These are phyloP conservation scores for Barnettozyma pratensis DNA, from an alignment of 805 yeast genomes.

Conservation along the genomic window DNA sequence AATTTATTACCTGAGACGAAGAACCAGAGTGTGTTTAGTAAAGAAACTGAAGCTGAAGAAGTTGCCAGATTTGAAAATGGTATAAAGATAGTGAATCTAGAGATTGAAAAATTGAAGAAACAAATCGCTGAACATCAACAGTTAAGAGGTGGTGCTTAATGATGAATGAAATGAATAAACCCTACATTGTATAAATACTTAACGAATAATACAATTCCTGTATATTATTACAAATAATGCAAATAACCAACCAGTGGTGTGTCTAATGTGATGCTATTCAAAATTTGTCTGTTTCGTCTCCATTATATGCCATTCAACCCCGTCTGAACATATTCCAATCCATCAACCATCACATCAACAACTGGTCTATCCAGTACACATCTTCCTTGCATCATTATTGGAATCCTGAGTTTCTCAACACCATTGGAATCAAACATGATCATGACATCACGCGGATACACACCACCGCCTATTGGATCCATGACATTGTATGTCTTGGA, in stretches of 20 bases:
- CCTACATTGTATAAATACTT: no score
- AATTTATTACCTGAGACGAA: conserved; percentile 42
- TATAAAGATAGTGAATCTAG: conserved; percentile 36
- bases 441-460: conserved; percentile 23
- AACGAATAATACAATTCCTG: no score
- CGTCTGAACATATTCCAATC: conserved; percentile 6
- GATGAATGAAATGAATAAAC: no score
- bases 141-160: conserved; percentile 3
- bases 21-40: conserved; percentile 35
- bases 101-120: conserved; percentile 37
- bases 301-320: no score
- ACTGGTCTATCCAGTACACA: conserved; percentile 9
- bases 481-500: conserved; percentile 16
- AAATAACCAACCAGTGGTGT: no score
- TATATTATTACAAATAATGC: no score
- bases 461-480: conserved; percentile 27
- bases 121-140: conserved; percentile 28
- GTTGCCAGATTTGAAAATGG: conserved; percentile 48
- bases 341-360: conserved; percentile 15
- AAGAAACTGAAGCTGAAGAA: conserved; percentile 61
- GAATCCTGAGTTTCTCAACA: conserved; percentile 10
- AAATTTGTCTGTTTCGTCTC: no score
- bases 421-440: conserved; percentile 21
- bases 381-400: conserved; percentile 11
- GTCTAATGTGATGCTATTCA: no score